A percentile compares a stretch with the other conserved stretches of the same genome.
Conservation (phyloP, 805 yeast genomes). For the Cyberlindnera veronae region DNA sequence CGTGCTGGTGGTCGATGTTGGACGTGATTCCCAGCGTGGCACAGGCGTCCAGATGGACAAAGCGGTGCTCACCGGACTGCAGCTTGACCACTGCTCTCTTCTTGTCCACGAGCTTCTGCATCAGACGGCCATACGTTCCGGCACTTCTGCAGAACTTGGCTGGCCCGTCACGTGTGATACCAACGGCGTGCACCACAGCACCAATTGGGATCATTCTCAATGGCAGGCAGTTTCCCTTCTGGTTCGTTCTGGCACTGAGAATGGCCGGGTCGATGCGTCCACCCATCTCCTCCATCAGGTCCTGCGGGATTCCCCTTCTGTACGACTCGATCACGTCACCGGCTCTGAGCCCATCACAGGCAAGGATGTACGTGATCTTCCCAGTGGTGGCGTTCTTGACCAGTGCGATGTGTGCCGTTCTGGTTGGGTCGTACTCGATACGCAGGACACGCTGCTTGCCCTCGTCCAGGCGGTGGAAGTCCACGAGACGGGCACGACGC, state of each 20-base stretch:
- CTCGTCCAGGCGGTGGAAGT: conserved; percentile 58
- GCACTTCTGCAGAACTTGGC: conserved; percentile 93
- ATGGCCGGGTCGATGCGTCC: conserved; percentile 91
- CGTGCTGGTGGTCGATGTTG: conserved; percentile 87
- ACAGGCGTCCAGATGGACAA: conserved; percentile 78
- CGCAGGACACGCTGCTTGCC: conserved; percentile 81
- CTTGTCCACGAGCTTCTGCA: conserved; percentile 71
- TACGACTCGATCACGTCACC: conserved; percentile 91
- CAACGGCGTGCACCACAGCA: conserved; percentile 82
- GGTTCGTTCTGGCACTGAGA: conserved; percentile 79
- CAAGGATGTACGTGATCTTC: conserved; percentile 74
- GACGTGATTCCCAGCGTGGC: conserved; percentile 94
- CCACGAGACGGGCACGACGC: conserved; percentile 80
- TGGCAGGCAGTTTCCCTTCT: conserved; percentile 94
- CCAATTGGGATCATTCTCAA: conserved; percentile 93
- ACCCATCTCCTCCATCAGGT: conserved; percentile 77
- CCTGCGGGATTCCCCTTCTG: conserved; percentile 80
- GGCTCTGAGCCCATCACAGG: conserved; percentile 87
- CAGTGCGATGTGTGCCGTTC: conserved; percentile 91
- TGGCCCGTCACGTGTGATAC: conserved; percentile 68
- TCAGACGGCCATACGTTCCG: conserved; percentile 87
- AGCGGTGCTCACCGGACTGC: conserved; percentile 92
- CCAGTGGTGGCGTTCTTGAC: conserved; percentile 61
- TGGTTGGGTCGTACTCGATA: conserved; percentile 93
- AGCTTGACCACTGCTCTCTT: conserved; percentile 74